Percentiles rank a stretch among this genome's conserved stretches.
Conservation (phyloP, 805 yeast genomes). For the Candida montana region DNA sequence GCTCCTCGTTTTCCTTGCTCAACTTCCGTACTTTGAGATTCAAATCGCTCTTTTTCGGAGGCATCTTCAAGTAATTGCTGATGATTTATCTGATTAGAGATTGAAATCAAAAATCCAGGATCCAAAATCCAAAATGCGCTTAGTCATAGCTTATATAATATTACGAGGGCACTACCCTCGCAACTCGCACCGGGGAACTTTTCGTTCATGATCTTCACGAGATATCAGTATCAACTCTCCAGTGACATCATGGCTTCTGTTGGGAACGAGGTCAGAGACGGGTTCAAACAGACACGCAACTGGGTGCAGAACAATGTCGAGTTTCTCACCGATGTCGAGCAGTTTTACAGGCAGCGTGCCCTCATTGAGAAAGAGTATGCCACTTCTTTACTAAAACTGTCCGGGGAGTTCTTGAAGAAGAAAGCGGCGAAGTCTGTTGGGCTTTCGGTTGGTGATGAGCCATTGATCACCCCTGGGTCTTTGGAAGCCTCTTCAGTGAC, state of each 20-base stretch:
- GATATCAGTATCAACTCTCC: too few species aligned
- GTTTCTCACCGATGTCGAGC: constrained; percentile 76
- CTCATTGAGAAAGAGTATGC: constrained; percentile 80
- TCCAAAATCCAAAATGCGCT: too few species aligned
- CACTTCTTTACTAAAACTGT: constrained; percentile 53
- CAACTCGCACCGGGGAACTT: too few species aligned
- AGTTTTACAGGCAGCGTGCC: constrained; percentile 80
- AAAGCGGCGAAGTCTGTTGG: constrained; percentile 64
- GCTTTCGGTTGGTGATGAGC: constrained; percentile 86
- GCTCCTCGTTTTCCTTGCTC: too few species aligned
- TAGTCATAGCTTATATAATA: too few species aligned
- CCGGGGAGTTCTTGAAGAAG: constrained; percentile 65
- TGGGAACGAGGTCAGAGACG: constrained; percentile 76
- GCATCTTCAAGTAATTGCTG: too few species aligned
- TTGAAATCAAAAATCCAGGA: too few species aligned
- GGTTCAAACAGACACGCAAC: constrained; percentile 66
- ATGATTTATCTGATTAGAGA: too few species aligned
- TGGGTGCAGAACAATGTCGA: constrained; percentile 74
- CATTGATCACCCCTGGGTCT: constrained; percentile 91
- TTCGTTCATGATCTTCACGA: too few species aligned
- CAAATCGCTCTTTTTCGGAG: too few species aligned
- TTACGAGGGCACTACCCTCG: too few species aligned
- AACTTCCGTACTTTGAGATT: too few species aligned
- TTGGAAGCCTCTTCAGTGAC: constrained; percentile 82
- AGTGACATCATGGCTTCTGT: constrained; percentile 28